These are phyloP conservation scores for Tritrichomonas musculus DNA, from an alignment of 208 protist genomes.

Conservation along the genomic window DNA sequence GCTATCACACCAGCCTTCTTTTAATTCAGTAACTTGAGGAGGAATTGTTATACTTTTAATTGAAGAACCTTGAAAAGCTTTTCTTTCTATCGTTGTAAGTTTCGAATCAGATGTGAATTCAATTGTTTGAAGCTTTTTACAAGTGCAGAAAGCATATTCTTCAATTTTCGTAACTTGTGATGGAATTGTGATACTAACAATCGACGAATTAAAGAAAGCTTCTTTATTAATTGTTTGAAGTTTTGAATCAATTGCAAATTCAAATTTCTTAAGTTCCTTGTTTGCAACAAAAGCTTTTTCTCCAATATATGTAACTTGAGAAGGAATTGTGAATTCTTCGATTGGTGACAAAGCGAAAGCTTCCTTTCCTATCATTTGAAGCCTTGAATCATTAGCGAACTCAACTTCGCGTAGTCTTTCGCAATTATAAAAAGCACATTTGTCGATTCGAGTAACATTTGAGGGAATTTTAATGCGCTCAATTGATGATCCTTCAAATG, in stretches of 20 bases:
- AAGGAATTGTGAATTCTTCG: too few species aligned
- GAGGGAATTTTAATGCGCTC: background rate
- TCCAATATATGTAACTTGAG: too few species aligned
- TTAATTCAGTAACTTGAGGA: background rate
- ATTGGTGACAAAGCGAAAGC: too few species aligned
- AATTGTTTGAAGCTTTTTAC: background rate
- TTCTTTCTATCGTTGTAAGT: background rate
- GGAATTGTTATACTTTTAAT: background rate
- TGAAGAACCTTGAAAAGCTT: background rate
- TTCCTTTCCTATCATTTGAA: too few species aligned
- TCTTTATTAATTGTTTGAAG: background rate
- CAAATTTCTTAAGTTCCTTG: too few species aligned
- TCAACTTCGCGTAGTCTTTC: too few species aligned
- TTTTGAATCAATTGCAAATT: too few species aligned
- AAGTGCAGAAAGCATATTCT: background rate
- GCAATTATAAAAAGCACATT: too few species aligned
- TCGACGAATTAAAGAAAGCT: background rate
- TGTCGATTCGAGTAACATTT: too few species aligned
- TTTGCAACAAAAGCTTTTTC: too few species aligned
- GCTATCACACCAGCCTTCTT: too few species aligned
- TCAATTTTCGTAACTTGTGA: background rate
- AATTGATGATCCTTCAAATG: background rate
- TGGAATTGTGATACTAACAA: background rate
- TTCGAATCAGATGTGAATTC: background rate
- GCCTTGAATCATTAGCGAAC: too few species aligned